phyloP scores from a whole-genome alignment of 106 monocot species.

The Dactylorhiza incarnata region DNA sequence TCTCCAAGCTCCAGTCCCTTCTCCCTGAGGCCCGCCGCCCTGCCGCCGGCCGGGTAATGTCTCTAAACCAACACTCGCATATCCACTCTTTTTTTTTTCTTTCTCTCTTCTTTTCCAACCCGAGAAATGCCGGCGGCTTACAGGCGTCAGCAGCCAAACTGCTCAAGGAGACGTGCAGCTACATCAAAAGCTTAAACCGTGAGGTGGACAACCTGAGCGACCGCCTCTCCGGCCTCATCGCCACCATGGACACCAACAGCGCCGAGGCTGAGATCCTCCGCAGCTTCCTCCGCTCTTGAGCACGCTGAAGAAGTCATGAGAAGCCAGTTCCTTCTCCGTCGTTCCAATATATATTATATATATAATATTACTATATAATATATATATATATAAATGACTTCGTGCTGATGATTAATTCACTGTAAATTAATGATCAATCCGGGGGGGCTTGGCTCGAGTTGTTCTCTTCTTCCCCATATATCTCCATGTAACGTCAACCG shows the following conservation, averaged over 20 bases:
- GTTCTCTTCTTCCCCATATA: slow-evolving; percentile 11
- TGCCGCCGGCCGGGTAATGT: slow-evolving; percentile 17
- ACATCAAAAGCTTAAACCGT: slow-evolving; percentile 60
- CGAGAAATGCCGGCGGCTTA: neutral
- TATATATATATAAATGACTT: neutral
- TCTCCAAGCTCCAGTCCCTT: slow-evolving; percentile 31
- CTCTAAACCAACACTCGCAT: no score
- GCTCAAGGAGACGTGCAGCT: slow-evolving; percentile 66
- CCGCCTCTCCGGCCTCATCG: slow-evolving; percentile 42
- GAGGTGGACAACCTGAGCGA: slow-evolving; percentile 62
- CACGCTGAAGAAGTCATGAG: neutral
- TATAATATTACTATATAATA: slow-evolving; percentile 1
- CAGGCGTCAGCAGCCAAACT: slow-evolving; percentile 58
- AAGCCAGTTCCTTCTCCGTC: neutral
- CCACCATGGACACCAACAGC: slow-evolving; percentile 46
- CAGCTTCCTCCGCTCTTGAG: slow-evolving; percentile 30
- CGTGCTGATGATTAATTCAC: neutral
- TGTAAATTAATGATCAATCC: slow-evolving; percentile 9
- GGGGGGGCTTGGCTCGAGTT: slow-evolving; percentile 38
- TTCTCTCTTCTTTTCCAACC: neutral
- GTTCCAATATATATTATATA: neutral
- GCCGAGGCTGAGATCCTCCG: slow-evolving; percentile 61
- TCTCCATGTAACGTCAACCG: slow-evolving; percentile 29
- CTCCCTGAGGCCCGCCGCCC: slow-evolving; percentile 29
- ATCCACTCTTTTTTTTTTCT: neutral